phyloP scores from a whole-genome alignment of 345 rosid species.

The Gossypioides kirkii region DNA sequence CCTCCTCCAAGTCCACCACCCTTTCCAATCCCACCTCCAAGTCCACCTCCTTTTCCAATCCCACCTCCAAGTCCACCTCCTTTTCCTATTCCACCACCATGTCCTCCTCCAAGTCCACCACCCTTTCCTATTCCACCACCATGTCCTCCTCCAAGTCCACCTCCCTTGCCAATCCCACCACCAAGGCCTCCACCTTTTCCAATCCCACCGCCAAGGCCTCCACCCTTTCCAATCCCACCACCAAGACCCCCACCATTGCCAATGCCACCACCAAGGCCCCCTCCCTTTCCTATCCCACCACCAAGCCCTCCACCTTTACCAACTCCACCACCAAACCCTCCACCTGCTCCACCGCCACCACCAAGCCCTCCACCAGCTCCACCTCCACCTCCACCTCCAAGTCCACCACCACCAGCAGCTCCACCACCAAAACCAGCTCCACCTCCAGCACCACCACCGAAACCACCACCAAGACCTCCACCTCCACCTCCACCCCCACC shows the following conservation, averaged over 20 bases:
- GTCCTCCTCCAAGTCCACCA: slow-evolving; percentile 11
- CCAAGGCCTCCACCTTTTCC: slow-evolving; percentile 27
- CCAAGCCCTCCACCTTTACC: not conserved
- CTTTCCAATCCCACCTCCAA: slow-evolving; percentile 4
- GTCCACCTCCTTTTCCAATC: slow-evolving; percentile 17
- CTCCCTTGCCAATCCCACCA: slow-evolving; percentile 21
- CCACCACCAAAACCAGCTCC: slow-evolving; percentile 1
- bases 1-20: slow-evolving; percentile 7
- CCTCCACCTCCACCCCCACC: slow-evolving; percentile 16
- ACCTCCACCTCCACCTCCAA: slow-evolving; percentile 11
- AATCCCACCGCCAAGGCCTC: slow-evolving; percentile 1
- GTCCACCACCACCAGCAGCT: not conserved
- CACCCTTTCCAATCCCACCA: slow-evolving; percentile 10
- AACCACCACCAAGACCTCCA: slow-evolving; percentile 5
- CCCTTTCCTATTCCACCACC: slow-evolving; percentile 6
- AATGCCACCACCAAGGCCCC: not conserved
- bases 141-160: slow-evolving; percentile 19
- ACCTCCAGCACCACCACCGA: slow-evolving; percentile 5
- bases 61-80: slow-evolving; percentile 26
- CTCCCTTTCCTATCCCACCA: slow-evolving; percentile 17
- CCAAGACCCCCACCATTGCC: slow-evolving; percentile 25
- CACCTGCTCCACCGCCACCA: slow-evolving; percentile 19
- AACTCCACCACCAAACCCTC: slow-evolving; percentile 12
- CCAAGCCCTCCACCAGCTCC: not conserved
- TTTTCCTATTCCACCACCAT: slow-evolving; percentile 18